Conservation (phyloP, 208 protist species). For the Crithidia sp. region DNA sequence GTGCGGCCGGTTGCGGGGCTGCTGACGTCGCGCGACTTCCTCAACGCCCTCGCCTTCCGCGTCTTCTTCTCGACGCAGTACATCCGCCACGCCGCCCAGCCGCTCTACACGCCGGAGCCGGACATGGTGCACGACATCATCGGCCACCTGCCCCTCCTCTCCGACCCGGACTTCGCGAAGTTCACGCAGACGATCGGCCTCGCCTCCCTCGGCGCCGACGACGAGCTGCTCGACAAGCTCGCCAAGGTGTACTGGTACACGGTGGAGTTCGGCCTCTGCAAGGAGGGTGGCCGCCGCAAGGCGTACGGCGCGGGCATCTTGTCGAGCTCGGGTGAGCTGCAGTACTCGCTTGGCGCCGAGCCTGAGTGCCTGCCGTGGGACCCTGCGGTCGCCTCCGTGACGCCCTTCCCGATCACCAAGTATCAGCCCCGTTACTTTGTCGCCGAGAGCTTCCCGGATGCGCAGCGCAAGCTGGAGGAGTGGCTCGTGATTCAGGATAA, state of each 20-base stretch:
- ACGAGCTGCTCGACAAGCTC: slow-evolving; percentile 93
- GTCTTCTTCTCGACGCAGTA: slow-evolving; percentile 98
- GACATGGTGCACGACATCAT: slow-evolving; percentile 96
- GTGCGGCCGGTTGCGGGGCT: slow-evolving; percentile 95
- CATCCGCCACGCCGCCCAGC: slow-evolving; percentile 94
- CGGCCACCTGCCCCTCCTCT: slow-evolving; percentile 96
- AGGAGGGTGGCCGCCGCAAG: slow-evolving; percentile 81
- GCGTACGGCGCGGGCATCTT: slow-evolving; percentile 97
- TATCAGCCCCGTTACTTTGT: slow-evolving; percentile 96
- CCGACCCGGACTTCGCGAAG: slow-evolving; percentile 95
- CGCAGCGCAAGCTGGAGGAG: slow-evolving; percentile 84
- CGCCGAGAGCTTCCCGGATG: slow-evolving; percentile 90
- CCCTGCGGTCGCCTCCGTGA: slow-evolving; percentile 54
- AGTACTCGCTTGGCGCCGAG: slow-evolving; percentile 56
- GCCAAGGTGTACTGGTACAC: slow-evolving; percentile 96
- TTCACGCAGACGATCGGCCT: slow-evolving; percentile 98
- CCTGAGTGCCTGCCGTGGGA: slow-evolving; percentile 73
- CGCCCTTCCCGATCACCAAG: slow-evolving; percentile 93
- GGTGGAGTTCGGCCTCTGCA: slow-evolving; percentile 96
- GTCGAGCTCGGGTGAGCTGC: slow-evolving; percentile 94
- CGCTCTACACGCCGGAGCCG: slow-evolving; percentile 97
- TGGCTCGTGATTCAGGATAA: slow-evolving; percentile 81
- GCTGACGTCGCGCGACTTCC: slow-evolving; percentile 94
- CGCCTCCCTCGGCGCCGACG: slow-evolving; percentile 95
- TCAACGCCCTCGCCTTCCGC: slow-evolving; percentile 96